phyloP scores from a whole-genome alignment of 164 flowering plant genomes.

The Malania oleifera region DNA sequence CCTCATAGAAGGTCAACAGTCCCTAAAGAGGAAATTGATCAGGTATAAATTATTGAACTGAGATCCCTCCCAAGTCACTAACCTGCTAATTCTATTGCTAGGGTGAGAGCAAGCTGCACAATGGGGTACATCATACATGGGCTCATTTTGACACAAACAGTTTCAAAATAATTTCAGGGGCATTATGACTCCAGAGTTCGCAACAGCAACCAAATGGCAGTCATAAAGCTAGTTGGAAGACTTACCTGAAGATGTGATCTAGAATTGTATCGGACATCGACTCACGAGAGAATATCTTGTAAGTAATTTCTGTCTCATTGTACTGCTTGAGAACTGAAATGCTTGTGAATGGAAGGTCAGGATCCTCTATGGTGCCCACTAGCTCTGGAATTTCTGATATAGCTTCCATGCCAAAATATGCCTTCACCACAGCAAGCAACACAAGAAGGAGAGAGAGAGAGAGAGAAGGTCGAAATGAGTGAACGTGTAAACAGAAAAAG shows the following conservation, averaged over 20 bases:
- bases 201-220: not conserved
- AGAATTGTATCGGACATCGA: conserved; percentile 59
- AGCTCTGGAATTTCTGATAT: conserved; percentile 66
- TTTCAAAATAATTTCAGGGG: not conserved
- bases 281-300: conserved; percentile 79
- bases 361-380: conserved; percentile 72
- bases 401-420: conserved; percentile 56
- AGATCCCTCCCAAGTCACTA: too few species aligned
- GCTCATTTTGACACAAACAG: too few species aligned
- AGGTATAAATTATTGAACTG: too few species aligned
- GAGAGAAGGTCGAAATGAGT: not conserved
- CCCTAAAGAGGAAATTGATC: too few species aligned
- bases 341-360: conserved; percentile 68
- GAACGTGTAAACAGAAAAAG: not conserved
- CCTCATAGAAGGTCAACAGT: too few species aligned
- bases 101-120: too few species aligned
- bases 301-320: conserved; percentile 48
- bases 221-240: not conserved
- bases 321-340: conserved; percentile 73
- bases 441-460: not conserved
- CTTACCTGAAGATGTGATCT: conserved; percentile 79
- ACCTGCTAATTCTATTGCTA: too few species aligned
- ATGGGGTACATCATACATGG: too few species aligned
- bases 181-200: not conserved
- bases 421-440: conserved; percentile 33